Evolutionary conservation across 257 asterid species (phyloP), one percentile per base, ranked within the genome.

Genomic region (Rauvolfia tetraphylla): DNA sequence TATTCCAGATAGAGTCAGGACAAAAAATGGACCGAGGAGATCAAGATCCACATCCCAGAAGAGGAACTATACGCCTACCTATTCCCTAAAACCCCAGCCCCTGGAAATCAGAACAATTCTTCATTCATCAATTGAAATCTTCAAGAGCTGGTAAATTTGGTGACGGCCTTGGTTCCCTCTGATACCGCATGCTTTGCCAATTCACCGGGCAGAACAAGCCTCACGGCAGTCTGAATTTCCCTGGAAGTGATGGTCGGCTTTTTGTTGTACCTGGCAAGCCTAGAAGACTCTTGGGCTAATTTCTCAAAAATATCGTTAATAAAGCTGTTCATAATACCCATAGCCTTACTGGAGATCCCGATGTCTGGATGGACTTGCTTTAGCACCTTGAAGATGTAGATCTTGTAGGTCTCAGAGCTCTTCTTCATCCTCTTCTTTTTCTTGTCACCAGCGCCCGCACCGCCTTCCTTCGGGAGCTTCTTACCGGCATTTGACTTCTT

Each of bases 341-440:
- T n/a, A n/a, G n/a, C n/a, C n/a, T n/a, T n/a, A n/a, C n/a, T n/a
- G n/a, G n/a, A n/a, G n/a, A n/a, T n/a, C n/a, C n/a, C n/a, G n/a
- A n/a, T n/a, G n/a, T n/a, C n/a, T n/a, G n/a, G n/a, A n/a, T n/a
- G n/a, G n/a, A n/a, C n/a, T n/a, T n/a, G n/a, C n/a, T n/a, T n/a
- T n/a, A n/a, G n/a, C n/a, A n/a, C n/a, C n/a, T n/a, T n/a, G n/a
- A 88, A 89, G 74, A 90, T 90, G 79, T 90, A 90, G 83, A 90
- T 87, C 93, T 90, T 90, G 88, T 88, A 90, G 0, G 92, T 89
- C 77, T 89, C 92, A 1, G 70, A 69, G 66, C 83, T 90, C 86
- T 87, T 91, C 85, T 87, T 88, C 20, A 74, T 36, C 80, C 25
- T 83, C 88, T 87, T 91, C 91, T 79, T 89, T 78, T 88, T 91